Evolutionary conservation across 176 grass and related monocot genomes (phyloP).

Genomic region (Carex kokanica): DNA sequence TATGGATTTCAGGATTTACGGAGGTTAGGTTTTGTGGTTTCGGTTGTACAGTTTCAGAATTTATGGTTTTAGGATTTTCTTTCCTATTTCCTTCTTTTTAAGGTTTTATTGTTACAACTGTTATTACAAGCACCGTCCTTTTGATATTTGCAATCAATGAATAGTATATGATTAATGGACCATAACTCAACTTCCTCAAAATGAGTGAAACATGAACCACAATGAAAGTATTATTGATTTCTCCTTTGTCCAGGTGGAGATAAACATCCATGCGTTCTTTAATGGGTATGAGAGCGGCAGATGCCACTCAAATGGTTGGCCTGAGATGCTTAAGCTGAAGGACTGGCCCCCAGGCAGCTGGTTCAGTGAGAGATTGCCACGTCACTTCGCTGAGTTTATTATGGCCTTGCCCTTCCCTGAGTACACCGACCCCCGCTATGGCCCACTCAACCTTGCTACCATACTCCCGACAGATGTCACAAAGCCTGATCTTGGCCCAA

Average conservation of each 20-base stretch:
- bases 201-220: background rate
- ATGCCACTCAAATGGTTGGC: slow-evolving; percentile 42
- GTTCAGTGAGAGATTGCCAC: slow-evolving; percentile 68
- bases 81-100: background rate
- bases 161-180: background rate
- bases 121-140: background rate
- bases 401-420: slow-evolving; percentile 79
- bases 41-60: background rate
- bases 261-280: slow-evolving; percentile 59
- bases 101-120: background rate
- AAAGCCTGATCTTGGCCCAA: slow-evolving; percentile 74
- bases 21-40: background rate
- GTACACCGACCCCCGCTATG: slow-evolving; percentile 68
- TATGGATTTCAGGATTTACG: background rate
- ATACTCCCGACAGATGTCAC: slow-evolving; percentile 49
- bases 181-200: background rate
- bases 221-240: background rate
- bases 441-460: slow-evolving; percentile 67
- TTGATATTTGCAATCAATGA: background rate
- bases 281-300: slow-evolving; percentile 45
- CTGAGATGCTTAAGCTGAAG: slow-evolving; percentile 69
- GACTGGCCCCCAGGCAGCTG: slow-evolving; percentile 69
- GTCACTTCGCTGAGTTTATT: slow-evolving; percentile 80
- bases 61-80: background rate
- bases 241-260: slow-evolving; percentile 49